A percentile compares a stretch with the other conserved stretches of the same genome.
Conservation (phyloP, 305 asterid genomes). For the Ilex paraguariensis region DNA sequence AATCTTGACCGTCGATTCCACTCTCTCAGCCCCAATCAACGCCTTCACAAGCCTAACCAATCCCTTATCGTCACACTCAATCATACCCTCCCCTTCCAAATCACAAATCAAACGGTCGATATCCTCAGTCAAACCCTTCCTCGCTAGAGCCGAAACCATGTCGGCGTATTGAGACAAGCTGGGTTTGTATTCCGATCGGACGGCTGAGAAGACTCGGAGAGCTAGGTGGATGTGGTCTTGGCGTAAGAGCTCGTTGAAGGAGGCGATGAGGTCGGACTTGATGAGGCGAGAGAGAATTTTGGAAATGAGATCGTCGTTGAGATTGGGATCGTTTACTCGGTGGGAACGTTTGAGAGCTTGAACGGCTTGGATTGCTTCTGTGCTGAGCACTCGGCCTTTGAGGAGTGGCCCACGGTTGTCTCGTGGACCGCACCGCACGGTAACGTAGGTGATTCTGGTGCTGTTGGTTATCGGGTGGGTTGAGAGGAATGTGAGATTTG, state of each 20-base stretch:
- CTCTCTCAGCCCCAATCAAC: constrained; percentile 55
- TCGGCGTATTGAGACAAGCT: constrained; percentile 61
- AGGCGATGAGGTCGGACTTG: constrained; percentile 76
- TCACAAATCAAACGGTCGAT: constrained; percentile 46
- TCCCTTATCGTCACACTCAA: constrained; percentile 52
- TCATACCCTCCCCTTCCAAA: constrained; percentile 44
- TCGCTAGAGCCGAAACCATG: constrained; percentile 43
- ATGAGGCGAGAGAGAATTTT: constrained; percentile 57
- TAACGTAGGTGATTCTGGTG: constrained; percentile 17
- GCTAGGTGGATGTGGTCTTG: constrained; percentile 3
- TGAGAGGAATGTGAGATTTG: constrained; percentile 36
- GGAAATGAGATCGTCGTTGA: constrained; percentile 34
- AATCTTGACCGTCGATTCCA: constrained; percentile 66
- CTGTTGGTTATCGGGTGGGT: background rate
- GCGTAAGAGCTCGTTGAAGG: constrained; percentile 42
- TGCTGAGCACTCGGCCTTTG: constrained; percentile 75
- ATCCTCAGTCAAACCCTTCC: constrained; percentile 48
- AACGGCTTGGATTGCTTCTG: constrained; percentile 86
- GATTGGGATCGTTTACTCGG: constrained; percentile 41
- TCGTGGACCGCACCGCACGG: constrained; percentile 61
- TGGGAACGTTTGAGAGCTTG: constrained; percentile 81
- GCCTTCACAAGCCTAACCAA: constrained; percentile 63
- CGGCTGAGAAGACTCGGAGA: background rate
- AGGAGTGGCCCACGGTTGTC: constrained; percentile 75
- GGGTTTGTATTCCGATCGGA: constrained; percentile 60